Evolutionary conservation across 192 early-diverging fungal genomes (phyloP).

Genomic region (Powellomyces hirtus): DNA sequence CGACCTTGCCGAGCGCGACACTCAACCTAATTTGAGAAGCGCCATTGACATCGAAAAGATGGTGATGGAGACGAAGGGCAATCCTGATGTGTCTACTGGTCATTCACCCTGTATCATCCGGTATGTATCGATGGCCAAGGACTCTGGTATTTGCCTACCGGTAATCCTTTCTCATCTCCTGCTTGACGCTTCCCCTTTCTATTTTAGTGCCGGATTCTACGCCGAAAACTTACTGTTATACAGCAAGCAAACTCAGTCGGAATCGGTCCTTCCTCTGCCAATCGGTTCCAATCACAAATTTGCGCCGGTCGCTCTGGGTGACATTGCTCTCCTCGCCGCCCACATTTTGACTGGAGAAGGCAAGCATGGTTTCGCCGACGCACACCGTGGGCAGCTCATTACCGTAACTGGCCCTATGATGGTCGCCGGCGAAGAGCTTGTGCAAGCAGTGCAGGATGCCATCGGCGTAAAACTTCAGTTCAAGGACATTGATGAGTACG

Average conservation of each 20-base stretch:
- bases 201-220: neutral
- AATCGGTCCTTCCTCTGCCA: neutral
- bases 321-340: neutral
- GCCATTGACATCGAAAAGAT: neutral
- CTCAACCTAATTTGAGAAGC: neutral
- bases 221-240: neutral
- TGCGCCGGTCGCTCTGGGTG: neutral
- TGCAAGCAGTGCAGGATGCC: neutral
- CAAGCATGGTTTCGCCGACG: neutral
- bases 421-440: constrained; percentile 1
- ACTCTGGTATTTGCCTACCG: too few relatives aligned
- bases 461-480: constrained; percentile 4
- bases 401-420: neutral
- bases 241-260: neutral
- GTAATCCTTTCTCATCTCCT: too few relatives aligned
- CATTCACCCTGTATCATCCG: neutral
- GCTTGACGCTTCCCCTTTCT: neutral
- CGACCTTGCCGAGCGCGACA: neutral
- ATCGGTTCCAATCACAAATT: constrained; percentile 2
- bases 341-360: neutral
- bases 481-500: neutral
- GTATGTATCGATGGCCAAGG: neutral
- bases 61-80: constrained; percentile 3
- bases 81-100: neutral
- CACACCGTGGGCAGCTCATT: constrained; percentile 2